Evolutionary conservation across 83 land plant genomes (phyloP).

Genomic region (Thuja plicata): DNA sequence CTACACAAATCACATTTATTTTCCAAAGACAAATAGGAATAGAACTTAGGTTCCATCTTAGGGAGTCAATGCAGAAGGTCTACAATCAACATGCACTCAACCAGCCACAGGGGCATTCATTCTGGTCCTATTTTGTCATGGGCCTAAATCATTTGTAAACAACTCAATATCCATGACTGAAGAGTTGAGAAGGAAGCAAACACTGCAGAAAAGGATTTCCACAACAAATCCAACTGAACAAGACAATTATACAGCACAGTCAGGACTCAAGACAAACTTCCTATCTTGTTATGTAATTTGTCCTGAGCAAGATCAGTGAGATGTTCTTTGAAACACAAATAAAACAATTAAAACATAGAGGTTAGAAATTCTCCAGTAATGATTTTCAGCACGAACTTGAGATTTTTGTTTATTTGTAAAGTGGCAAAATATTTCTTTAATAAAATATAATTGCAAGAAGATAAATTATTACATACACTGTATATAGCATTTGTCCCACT

Average conservation of each 20-base stretch:
- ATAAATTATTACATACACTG: background rate
- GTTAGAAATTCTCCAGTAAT: background rate
- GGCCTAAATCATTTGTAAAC: background rate
- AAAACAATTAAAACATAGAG: background rate
- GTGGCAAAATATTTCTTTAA: background rate
- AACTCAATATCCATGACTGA: background rate
- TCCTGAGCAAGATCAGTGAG: background rate
- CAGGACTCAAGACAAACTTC: background rate
- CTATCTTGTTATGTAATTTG: background rate
- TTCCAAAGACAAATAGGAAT: background rate
- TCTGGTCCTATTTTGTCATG: background rate
- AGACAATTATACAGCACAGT: background rate
- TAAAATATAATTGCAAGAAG: background rate
- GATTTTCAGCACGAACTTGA: conserved; percentile 1
- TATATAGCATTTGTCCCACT: conserved; percentile 17
- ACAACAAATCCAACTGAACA: background rate
- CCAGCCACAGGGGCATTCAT: background rate
- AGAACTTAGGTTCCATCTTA: background rate
- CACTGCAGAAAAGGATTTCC: background rate
- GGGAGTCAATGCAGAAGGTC: background rate
- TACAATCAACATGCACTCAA: background rate
- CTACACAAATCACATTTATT: background rate
- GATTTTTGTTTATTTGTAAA: background rate
- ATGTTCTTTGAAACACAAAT: background rate
- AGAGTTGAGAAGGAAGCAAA: background rate